phyloP scores from a whole-genome alignment of 805 yeast species.

The Torulaspora microellipsoides region DNA sequence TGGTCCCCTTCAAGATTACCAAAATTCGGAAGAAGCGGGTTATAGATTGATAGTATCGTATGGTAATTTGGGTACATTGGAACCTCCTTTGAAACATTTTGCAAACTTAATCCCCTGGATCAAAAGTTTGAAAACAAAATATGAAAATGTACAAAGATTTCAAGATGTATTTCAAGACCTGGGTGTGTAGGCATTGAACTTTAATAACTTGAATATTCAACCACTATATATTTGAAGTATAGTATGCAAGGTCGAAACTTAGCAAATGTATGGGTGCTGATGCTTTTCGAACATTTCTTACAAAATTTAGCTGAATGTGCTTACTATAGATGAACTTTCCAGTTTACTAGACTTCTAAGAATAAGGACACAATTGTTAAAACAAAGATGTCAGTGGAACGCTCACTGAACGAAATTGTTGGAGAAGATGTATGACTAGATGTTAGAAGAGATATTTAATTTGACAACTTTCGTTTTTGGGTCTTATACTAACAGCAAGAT shows the following conservation, averaged over 20 bases:
- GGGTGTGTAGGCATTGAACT: not conserved
- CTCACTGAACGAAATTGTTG: slow-evolving; percentile 17
- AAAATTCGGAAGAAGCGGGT: slow-evolving; percentile 55
- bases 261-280: not conserved
- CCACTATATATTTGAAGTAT: not conserved
- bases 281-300: no score
- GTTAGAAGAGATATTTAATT: no score
- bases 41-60: slow-evolving; percentile 59
- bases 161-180: slow-evolving; percentile 20
- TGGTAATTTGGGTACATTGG: slow-evolving; percentile 51
- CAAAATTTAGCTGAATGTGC: no score
- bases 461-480: not conserved
- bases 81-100: slow-evolving; percentile 29
- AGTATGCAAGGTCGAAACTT: not conserved
- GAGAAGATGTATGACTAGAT: slow-evolving; percentile 16
- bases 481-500: slow-evolving; percentile 4
- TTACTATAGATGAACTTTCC: no score
- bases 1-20: slow-evolving; percentile 29
- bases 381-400: slow-evolving; percentile 19
- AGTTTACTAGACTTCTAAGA: no score
- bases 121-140: slow-evolving; percentile 18
- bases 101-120: slow-evolving; percentile 33
- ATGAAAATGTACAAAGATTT: slow-evolving; percentile 23
- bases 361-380: no score
- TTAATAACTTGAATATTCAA: not conserved